A percentile compares a stretch with the other conserved stretches of the same genome.
These are phyloP conservation scores for Paracoccidioides brasiliensis DNA, from an alignment of 2,329 filamentous ascomycete species.

Conservation along the genomic window DNA sequence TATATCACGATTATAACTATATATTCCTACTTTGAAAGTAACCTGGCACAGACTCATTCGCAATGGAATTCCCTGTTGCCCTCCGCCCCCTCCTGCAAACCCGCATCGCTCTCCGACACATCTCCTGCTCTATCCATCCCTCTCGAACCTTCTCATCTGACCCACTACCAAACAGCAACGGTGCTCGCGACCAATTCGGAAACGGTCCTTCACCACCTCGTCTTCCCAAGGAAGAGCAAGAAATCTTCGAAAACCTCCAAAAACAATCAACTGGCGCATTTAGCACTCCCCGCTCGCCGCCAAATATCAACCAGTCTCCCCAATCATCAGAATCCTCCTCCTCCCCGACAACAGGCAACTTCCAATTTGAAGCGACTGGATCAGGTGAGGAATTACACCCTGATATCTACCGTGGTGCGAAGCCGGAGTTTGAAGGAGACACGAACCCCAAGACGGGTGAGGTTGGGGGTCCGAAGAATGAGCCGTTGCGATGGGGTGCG, in stretches of 20 bases:
- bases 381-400: constrained; percentile 49
- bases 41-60: background rate
- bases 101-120: background rate
- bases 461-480: constrained; percentile 92
- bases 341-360: constrained; percentile 25
- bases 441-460: constrained; percentile 88
- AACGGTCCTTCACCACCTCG: constrained; percentile 61
- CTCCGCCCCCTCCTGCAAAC: background rate
- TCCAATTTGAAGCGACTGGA: background rate
- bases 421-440: constrained; percentile 87
- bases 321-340: constrained; percentile 16
- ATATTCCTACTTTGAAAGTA: background rate
- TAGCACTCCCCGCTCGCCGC: constrained; percentile 44
- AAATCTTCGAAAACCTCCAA: constrained; percentile 79
- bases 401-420: constrained; percentile 60
- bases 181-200: constrained; percentile 19
- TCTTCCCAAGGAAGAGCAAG: constrained; percentile 77
- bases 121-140: background rate
- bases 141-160: background rate
- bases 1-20: background rate
- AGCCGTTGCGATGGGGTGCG: constrained; percentile 77
- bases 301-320: constrained; percentile 40
- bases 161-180: constrained; percentile 10
- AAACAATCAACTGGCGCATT: constrained; percentile 62
- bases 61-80: background rate